Evolutionary conservation across 345 rosid genomes (phyloP).

Genomic region (Arabidopsis arenosa): DNA sequence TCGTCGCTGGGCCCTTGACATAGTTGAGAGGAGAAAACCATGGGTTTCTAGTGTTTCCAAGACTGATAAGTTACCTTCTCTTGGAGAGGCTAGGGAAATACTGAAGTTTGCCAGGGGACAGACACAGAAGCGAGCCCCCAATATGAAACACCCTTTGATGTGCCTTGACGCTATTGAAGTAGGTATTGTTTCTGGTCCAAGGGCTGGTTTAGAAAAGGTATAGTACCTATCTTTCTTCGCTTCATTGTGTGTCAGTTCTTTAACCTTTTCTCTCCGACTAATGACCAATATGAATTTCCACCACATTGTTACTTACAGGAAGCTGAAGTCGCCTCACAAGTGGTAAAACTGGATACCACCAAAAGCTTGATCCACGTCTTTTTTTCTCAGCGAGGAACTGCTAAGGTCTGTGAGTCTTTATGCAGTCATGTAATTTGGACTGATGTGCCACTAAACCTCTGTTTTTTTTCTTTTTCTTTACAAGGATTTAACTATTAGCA

Average conservation of each 20-base stretch:
- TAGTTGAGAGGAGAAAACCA: constrained; percentile 70
- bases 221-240: constrained; percentile 5
- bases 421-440: constrained; percentile 28
- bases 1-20: constrained; percentile 86
- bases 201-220: constrained; percentile 89
- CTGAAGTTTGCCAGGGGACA: constrained; percentile 81
- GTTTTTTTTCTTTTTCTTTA: background rate
- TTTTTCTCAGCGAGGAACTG: constrained; percentile 89
- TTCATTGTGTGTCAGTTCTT: constrained; percentile 15
- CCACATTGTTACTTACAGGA: constrained; percentile 61
- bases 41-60: constrained; percentile 81
- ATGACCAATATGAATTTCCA: constrained; percentile 9
- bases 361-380: constrained; percentile 89
- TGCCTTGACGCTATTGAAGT: constrained; percentile 85
- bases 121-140: constrained; percentile 76
- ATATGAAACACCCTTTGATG: constrained; percentile 80
- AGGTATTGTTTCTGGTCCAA: constrained; percentile 84
- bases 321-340: constrained; percentile 63
- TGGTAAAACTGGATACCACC: constrained; percentile 65
- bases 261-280: constrained; percentile 1
- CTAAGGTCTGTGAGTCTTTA: constrained; percentile 59
- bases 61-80: constrained; percentile 83
- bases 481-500: constrained; percentile 7
- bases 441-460: constrained; percentile 6
- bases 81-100: constrained; percentile 90